Percentiles rank a stretch among this genome's conserved stretches.
Conservation (phyloP, 768 basidiomycete genomes). For the Epithele typhae region DNA sequence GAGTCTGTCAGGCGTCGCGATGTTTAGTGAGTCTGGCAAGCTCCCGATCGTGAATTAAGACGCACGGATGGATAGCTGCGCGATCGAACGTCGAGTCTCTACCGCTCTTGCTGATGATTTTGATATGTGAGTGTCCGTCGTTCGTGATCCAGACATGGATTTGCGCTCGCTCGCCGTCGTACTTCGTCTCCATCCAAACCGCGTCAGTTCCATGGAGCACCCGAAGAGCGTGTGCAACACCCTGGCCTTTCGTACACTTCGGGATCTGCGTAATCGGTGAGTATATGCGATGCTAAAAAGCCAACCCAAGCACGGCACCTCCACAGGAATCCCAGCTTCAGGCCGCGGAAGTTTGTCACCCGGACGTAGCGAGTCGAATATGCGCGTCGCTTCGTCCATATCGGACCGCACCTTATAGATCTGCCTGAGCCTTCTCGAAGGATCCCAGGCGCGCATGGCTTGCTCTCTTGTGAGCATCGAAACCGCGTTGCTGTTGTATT, state of each 20-base stretch:
- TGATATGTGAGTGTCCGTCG: constrained; percentile 44
- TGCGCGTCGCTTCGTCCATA: constrained; percentile 49
- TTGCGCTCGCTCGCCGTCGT: constrained; percentile 93
- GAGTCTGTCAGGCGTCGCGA: constrained; percentile 39
- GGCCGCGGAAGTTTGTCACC: constrained; percentile 26
- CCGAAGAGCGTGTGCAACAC: constrained; percentile 51
- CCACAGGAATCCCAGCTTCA: constrained; percentile 58
- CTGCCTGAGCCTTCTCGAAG: constrained; percentile 44
- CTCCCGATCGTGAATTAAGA: constrained; percentile 1
- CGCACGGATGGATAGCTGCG: constrained; percentile 51
- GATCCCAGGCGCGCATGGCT: constrained; percentile 75
- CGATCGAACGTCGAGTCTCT: constrained; percentile 80
- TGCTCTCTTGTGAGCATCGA: constrained; percentile 51
- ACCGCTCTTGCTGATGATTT: constrained; percentile 85
- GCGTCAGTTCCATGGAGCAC: constrained; percentile 36
- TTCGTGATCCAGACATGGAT: constrained; percentile 66
- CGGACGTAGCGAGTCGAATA: constrained; percentile 27
- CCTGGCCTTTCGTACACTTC: constrained; percentile 73
- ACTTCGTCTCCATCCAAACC: constrained; percentile 90
- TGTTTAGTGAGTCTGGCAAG: too few relatives aligned
- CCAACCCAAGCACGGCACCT: constrained; percentile 43
- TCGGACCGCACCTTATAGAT: constrained; percentile 53
- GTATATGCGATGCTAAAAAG: too few relatives aligned
- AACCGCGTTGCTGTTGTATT: constrained; percentile 55
- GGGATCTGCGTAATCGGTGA: constrained; percentile 74